Evolutionary conservation across 2,329 filamentous ascomycete species (phyloP).

Genomic region (Trichothecium roseum): DNA sequence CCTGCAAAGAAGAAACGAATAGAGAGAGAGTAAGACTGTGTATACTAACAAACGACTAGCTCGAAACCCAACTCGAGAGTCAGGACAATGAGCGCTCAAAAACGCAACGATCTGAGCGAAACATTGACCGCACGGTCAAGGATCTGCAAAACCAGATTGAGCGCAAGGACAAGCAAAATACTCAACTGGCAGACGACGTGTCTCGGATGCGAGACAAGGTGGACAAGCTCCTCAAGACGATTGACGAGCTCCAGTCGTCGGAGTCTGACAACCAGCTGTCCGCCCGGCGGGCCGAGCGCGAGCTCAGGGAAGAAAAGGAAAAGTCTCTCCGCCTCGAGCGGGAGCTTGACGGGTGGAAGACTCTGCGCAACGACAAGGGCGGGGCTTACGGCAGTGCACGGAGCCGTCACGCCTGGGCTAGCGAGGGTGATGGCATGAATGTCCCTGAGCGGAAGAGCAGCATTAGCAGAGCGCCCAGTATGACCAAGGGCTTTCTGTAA

Average conservation of each 20-base stretch:
- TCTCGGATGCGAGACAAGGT: conserved; percentile 80
- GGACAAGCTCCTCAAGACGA: conserved; percentile 77
- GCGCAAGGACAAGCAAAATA: conserved; percentile 79
- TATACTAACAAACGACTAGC: conserved; percentile 36
- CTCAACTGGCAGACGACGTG: conserved; percentile 74
- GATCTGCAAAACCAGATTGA: conserved; percentile 89
- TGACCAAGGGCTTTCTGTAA: conserved; percentile 71
- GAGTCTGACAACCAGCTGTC: conserved; percentile 75
- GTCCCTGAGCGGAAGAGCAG: conserved; percentile 57
- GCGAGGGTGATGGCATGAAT: conserved; percentile 36
- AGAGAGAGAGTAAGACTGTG: too few species aligned
- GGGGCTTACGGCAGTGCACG: conserved; percentile 36
- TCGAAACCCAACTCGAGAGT: conserved; percentile 77
- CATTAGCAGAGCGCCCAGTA: conserved; percentile 51
- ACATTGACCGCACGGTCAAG: conserved; percentile 87
- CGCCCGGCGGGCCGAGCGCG: conserved; percentile 77
- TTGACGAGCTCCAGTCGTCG: conserved; percentile 85
- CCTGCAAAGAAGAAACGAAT: too few species aligned
- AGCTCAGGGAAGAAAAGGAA: conserved; percentile 81
- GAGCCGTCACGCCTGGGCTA: conserved; percentile 21
- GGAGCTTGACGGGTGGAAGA: conserved; percentile 79
- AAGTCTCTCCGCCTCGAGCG: conserved; percentile 72
- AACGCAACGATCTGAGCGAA: conserved; percentile 79
- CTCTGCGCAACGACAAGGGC: conserved; percentile 55
- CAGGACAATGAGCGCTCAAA: conserved; percentile 71